Conservation (phyloP, 192 early-diverging fungal species). For the Chytriomyces sp. region DNA sequence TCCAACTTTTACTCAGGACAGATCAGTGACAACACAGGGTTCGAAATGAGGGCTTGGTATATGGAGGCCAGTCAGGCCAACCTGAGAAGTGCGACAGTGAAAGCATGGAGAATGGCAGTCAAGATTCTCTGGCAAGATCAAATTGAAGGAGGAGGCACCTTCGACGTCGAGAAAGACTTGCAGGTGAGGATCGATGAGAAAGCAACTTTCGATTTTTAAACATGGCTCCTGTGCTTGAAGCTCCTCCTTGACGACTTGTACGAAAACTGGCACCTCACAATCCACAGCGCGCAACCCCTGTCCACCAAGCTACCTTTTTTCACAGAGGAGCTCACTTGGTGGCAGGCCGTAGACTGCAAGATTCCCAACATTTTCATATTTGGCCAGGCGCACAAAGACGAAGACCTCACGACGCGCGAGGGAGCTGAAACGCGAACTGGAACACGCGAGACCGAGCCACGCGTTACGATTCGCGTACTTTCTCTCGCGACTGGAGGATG, state of each 20-base stretch:
- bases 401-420: conserved; percentile 25
- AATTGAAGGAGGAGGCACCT: conserved; percentile 12
- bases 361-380: conserved; percentile 26
- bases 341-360: conserved; percentile 10
- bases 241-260: conserved; percentile 19
- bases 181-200: conserved; percentile 10
- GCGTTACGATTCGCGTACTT: conserved; percentile 10
- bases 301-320: not conserved
- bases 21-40: not conserved
- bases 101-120: conserved; percentile 13
- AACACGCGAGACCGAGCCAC: conserved; percentile 21
- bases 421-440: conserved; percentile 4
- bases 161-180: not conserved
- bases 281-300: not conserved
- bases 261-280: conserved; percentile 25
- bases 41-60: conserved; percentile 11
- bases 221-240: too few species aligned
- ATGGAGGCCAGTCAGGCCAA: not conserved
- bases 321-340: conserved; percentile 7
- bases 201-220: too few species aligned
- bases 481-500: not conserved
- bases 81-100: not conserved
- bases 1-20: conserved; percentile 11
- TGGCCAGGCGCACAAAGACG: conserved; percentile 20
- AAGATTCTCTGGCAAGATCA: conserved; percentile 26